Base-by-base conservation (phyloP, 2,329 filamentous ascomycete species). In the Botrytis hyacinthi region DNA sequence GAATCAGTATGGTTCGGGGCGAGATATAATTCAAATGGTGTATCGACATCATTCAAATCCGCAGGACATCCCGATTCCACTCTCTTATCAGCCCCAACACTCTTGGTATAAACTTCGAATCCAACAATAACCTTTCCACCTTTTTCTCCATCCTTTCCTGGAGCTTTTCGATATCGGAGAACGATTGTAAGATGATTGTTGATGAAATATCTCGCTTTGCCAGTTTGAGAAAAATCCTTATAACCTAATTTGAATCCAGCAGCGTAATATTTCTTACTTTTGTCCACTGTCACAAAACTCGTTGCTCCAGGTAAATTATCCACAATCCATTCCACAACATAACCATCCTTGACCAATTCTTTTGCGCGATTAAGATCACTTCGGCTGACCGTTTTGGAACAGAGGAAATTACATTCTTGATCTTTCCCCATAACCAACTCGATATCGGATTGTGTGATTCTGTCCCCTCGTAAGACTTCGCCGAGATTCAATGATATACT, bases 281-380 rank as follows among this genome's bases (percentile, higher is more conserved):
- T 94, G 82, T 97, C 94, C 51, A 93, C 91, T 0, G 93, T 95
- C 42, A 96, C 92, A 80, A 97, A 97, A 81, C 91, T 95, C 14
- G 94, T 97, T 51, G 94, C 94, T 10, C 94, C 94, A 1, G 94
- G 94, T 16, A 97, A 86, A 79, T 97, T 97, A 82, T 97, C 94
- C 76, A 96, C 92, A 77, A 97, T 97, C 94, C 94, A 97, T 82
- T 97, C 94, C 2, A 91, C 91, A n/a, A 96, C 90, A 81, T 96
- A 97, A 51, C 92, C 93, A 71, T 94, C 88, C 75, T 87, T 88
- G 57, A 97, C 91, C 79, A 97, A 84, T 75, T 94, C 86, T 77
- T 88, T 88, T 7, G 92, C 92, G 80, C 89, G 88, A 78, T 87
- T 86, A 73, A 97, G 82, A 65, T 91, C 91, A 63, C 86, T 85